phyloP scores from a whole-genome alignment of 2,329 filamentous ascomycete species.

The Aspergillus nomiae region DNA sequence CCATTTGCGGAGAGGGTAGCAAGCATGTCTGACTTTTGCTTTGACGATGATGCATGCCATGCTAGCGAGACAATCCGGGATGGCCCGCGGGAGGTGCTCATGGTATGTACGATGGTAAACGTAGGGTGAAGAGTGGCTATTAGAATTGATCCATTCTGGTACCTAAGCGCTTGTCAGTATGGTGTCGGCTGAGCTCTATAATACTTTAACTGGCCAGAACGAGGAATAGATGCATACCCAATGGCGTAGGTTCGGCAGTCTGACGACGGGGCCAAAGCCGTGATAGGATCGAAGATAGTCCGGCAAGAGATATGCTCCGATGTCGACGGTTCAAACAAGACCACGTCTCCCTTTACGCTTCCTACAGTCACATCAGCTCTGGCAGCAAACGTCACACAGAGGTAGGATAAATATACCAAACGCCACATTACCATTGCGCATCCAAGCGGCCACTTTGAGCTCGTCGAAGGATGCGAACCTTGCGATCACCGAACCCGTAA shows the following conservation, averaged over 20 bases:
- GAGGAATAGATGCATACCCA: slow-evolving; percentile 61
- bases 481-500: slow-evolving; percentile 86
- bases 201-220: background rate
- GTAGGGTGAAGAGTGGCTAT: slow-evolving; percentile 86
- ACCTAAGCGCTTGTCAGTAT: slow-evolving; percentile 56
- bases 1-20: slow-evolving; percentile 90
- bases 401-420: slow-evolving; percentile 68
- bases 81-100: slow-evolving; percentile 79
- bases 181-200: background rate
- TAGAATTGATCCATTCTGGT: slow-evolving; percentile 91
- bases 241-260: slow-evolving; percentile 96
- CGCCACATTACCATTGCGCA: slow-evolving; percentile 94
- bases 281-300: slow-evolving; percentile 93
- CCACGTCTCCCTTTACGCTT: slow-evolving; percentile 88
- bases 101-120: slow-evolving; percentile 91
- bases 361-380: slow-evolving; percentile 54
- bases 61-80: slow-evolving; percentile 84
- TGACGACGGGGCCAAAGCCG: slow-evolving; percentile 82
- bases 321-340: slow-evolving; percentile 89
- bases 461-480: slow-evolving; percentile 92
- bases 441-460: slow-evolving; percentile 84
- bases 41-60: slow-evolving; percentile 95
- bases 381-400: background rate
- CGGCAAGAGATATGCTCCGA: slow-evolving; percentile 89
- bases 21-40: slow-evolving; percentile 97